phyloP scores from a whole-genome alignment of 2,329 filamentous ascomycete species.

The Elsinoe perseae region DNA sequence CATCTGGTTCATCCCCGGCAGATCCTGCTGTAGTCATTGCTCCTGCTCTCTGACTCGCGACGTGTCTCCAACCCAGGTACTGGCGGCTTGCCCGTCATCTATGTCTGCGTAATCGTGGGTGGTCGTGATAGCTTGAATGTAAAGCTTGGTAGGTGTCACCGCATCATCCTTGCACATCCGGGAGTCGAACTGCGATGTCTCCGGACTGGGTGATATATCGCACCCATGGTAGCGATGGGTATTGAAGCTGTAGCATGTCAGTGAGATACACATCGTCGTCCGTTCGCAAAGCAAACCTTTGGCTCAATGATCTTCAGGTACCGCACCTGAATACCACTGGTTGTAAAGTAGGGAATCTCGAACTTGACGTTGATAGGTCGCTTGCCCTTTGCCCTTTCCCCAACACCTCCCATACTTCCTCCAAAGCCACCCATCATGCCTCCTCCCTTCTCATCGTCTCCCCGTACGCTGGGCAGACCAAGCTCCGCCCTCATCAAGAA shows the following conservation, averaged over 20 bases:
- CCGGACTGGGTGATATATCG: constrained; percentile 97
- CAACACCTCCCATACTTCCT: constrained; percentile 88
- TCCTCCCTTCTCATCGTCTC: constrained; percentile 89
- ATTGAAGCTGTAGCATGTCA: constrained; percentile 67
- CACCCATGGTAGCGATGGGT: constrained; percentile 94
- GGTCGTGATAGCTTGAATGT: constrained; percentile 8
- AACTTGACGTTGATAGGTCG: constrained; percentile 98
- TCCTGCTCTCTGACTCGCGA: neutral
- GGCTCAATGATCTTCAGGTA: constrained; percentile 99
- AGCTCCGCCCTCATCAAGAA: constrained; percentile 98
- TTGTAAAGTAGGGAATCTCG: constrained; percentile 99
- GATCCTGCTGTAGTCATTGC: neutral
- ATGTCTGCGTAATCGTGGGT: constrained; percentile 10
- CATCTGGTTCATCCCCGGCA: constrained; percentile 6
- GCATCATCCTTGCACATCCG: constrained; percentile 46
- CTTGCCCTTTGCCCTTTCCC: constrained; percentile 86
- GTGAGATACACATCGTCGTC: too few relatives aligned
- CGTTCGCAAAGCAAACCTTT: too few relatives aligned
- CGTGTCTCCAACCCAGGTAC: neutral
- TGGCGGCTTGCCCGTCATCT: neutral
- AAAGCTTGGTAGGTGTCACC: neutral
- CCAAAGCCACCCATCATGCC: constrained; percentile 98
- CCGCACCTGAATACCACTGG: constrained; percentile 93
- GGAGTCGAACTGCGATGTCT: constrained; percentile 88
- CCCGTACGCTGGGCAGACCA: constrained; percentile 84